phyloP scores from a whole-genome alignment of 306 rosid genomes.

The Malus fusca region DNA sequence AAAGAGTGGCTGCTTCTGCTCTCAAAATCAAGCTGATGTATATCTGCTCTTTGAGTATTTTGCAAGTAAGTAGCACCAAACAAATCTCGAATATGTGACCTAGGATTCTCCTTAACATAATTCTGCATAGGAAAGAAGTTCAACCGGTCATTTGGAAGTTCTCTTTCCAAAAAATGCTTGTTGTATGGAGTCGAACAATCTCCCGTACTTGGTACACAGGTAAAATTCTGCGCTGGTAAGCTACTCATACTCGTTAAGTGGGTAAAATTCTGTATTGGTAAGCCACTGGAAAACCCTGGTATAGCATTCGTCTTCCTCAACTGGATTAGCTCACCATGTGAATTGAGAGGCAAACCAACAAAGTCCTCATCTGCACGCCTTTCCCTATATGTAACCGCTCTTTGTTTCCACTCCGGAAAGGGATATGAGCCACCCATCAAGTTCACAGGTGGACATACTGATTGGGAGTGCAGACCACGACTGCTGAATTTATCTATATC shows the following conservation, averaged over 20 bases:
- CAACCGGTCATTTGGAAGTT: constrained; percentile 33
- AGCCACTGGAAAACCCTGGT: constrained; percentile 34
- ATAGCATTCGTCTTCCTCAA: constrained; percentile 39
- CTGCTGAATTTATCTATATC: constrained; percentile 27
- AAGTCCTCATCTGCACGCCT: constrained; percentile 35
- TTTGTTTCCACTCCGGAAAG: constrained; percentile 41
- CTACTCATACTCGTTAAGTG: constrained; percentile 8
- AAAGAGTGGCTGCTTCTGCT: constrained; percentile 32
- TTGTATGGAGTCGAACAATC: constrained; percentile 35
- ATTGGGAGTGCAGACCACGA: constrained; percentile 26
- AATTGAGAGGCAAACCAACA: constrained; percentile 85
- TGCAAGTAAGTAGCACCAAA: constrained; percentile 44
- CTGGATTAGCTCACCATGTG: constrained; percentile 81
- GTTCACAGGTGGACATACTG: constrained; percentile 33
- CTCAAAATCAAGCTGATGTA: constrained; percentile 33
- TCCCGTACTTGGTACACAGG: constrained; percentile 25
- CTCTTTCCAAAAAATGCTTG: constrained; percentile 38
- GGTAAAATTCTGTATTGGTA: constrained; percentile 18
- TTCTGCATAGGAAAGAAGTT: constrained; percentile 39
- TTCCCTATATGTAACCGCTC: constrained; percentile 27
- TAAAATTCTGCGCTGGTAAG: constrained; percentile 27
- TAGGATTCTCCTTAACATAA: constrained; percentile 17
- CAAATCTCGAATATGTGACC: constrained; percentile 46
- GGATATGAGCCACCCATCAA: constrained; percentile 33
- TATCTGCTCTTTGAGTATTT: constrained; percentile 40